Evolutionary conservation across 371 early-diverging fungal species (phyloP).

Genomic region (Mucor piriformis): DNA sequence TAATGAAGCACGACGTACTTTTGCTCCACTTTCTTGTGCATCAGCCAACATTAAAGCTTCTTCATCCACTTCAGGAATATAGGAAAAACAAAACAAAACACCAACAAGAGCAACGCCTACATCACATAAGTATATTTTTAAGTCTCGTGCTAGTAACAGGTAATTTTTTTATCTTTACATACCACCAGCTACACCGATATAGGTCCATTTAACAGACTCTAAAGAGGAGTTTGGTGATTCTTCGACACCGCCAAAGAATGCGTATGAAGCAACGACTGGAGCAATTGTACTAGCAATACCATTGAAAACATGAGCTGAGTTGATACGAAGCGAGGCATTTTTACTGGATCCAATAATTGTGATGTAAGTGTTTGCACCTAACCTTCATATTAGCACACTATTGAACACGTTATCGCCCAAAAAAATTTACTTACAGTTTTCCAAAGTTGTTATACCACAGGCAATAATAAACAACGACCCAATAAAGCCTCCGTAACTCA

Average conservation of each 20-base stretch:
- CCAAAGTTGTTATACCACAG: slow-evolving; percentile 49
- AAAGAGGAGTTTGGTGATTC: slow-evolving; percentile 21
- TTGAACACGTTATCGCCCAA: no score
- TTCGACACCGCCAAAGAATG: slow-evolving; percentile 47
- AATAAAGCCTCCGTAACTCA: slow-evolving; percentile 49
- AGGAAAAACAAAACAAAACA: slow-evolving; percentile 42
- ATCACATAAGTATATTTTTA: neutral
- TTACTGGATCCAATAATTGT: slow-evolving; percentile 44
- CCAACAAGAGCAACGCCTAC: slow-evolving; percentile 43
- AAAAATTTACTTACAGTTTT: slow-evolving; percentile 33
- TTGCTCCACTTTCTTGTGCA: slow-evolving; percentile 84
- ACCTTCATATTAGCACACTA: no score
- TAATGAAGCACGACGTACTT: slow-evolving; percentile 79
- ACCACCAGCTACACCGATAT: slow-evolving; percentile 52
- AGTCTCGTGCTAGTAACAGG: neutral
- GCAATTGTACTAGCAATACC: slow-evolving; percentile 50
- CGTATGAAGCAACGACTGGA: slow-evolving; percentile 51
- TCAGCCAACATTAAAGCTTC: slow-evolving; percentile 81
- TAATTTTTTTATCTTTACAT: neutral
- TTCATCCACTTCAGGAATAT: slow-evolving; percentile 51
- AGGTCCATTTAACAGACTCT: slow-evolving; percentile 51
- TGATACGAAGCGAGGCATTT: slow-evolving; percentile 45
- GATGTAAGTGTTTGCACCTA: slow-evolving; percentile 50
- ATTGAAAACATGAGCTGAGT: slow-evolving; percentile 49
- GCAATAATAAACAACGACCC: slow-evolving; percentile 53